phyloP scores from a whole-genome alignment of 2,329 filamentous ascomycete species.

The Hortaea werneckii region DNA sequence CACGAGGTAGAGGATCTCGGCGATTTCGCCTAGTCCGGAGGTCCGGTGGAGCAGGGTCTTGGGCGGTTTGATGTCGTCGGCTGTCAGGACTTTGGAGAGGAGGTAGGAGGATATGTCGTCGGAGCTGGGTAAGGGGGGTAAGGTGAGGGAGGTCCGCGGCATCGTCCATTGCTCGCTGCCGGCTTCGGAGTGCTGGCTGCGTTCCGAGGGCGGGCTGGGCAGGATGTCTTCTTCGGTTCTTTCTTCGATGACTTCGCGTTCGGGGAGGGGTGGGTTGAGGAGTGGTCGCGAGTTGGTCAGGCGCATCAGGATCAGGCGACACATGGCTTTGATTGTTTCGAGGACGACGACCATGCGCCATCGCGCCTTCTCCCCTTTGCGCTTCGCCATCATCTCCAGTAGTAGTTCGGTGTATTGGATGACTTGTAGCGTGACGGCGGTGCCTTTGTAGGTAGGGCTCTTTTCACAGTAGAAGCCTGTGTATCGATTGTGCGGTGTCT shows the following conservation, averaged over 20 bases:
- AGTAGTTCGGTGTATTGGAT: constrained; percentile 90
- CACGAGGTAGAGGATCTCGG: constrained; percentile 85
- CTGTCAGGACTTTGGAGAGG: constrained; percentile 78
- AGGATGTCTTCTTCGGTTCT: constrained; percentile 27
- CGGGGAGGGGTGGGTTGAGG: constrained; percentile 73
- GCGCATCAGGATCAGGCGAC: constrained; percentile 66
- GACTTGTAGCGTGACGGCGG: constrained; percentile 75
- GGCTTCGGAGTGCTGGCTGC: constrained; percentile 30
- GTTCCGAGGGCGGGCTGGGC: constrained; percentile 33
- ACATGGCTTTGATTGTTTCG: constrained; percentile 78
- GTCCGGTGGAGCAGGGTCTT: constrained; percentile 71
- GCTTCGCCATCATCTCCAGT: constrained; percentile 95
- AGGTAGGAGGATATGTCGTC: constrained; percentile 81
- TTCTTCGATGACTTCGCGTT: constrained; percentile 61
- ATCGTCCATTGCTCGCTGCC: constrained; percentile 59
- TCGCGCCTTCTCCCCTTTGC: constrained; percentile 66
- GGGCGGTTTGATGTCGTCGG: constrained; percentile 92
- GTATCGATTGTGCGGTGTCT: constrained; percentile 51
- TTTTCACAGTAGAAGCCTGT: constrained; percentile 53
- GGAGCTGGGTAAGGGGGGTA: constrained; percentile 72
- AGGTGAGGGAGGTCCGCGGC: constrained; percentile 81
- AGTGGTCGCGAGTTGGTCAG: constrained; percentile 76
- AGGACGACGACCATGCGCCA: constrained; percentile 83
- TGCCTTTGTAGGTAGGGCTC: constrained; percentile 63
- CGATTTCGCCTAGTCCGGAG: constrained; percentile 64